Evolutionary conservation across 2,329 filamentous ascomycete genomes (phyloP).

Genomic region (Hypomyces rosellus): DNA sequence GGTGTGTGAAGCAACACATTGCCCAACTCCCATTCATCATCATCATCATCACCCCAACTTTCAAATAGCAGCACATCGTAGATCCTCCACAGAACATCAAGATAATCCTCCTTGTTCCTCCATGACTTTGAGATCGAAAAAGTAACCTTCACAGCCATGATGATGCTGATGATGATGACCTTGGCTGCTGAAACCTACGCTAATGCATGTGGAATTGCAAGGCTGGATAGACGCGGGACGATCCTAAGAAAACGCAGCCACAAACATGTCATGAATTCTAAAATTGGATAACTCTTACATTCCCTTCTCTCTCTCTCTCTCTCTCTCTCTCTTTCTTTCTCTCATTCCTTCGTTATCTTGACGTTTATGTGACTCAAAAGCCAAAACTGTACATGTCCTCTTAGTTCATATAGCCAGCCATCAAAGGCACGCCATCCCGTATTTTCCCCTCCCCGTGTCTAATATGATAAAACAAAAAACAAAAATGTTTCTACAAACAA

Average conservation of each 20-base stretch:
- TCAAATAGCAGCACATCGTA: too few species aligned
- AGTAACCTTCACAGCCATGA: too few species aligned
- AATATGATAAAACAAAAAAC: too few species aligned
- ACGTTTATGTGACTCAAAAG: too few species aligned
- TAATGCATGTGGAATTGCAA: background rate
- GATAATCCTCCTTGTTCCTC: too few species aligned
- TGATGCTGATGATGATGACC: background rate
- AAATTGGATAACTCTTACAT: background rate
- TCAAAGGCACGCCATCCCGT: background rate
- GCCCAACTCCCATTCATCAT: too few species aligned
- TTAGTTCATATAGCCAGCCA: background rate
- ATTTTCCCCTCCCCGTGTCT: background rate
- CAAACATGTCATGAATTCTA: background rate
- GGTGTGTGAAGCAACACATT: too few species aligned
- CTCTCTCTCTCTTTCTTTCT: too few species aligned
- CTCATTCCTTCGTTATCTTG: too few species aligned
- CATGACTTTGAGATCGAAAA: too few species aligned
- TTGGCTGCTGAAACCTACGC: background rate
- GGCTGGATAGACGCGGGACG: background rate
- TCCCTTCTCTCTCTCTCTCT: background rate
- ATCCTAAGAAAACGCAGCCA: background rate
- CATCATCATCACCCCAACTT: too few species aligned
- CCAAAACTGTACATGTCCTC: background rate
- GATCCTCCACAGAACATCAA: too few species aligned
- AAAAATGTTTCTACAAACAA: background rate